Evolutionary conservation across 495 filamentous ascomycete genomes (phyloP), one percentile per base, ranked within the genome.

Genomic region (Chaetomium fimeti): DNA sequence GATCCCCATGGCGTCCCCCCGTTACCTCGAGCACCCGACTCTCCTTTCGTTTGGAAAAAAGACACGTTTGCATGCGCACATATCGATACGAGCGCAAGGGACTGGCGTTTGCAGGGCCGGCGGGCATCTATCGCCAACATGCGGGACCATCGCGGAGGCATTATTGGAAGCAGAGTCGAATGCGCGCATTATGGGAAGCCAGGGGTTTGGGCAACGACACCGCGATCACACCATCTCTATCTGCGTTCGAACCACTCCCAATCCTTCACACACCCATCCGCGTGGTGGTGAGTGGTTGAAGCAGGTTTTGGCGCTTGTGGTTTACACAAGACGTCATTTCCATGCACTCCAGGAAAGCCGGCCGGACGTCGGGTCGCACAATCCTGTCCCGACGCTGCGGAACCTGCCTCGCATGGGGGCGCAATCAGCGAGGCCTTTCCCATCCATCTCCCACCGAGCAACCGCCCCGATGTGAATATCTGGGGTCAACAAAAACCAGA

Each of bases 1-100:
- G 36, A 54, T 47, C 29, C n/a, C 28, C 32, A n/a, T n/a, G 40
- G 32, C 51, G 15, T 43, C 3, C 53, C 42, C 3, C 5, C 32
- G 16, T 32, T n/a, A 61, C 20, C 58, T 18, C 45, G 18, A 45
- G 7, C 45, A 36, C 27, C 47, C 47, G 18, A 15, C n/a, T 24
- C 5, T 1, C 7, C 24, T 11, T 28, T 9, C 29, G 11, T 63
- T 47, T 5, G 32, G 32, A 36, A 36, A 5, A 18, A 18, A 45
- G 55, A 53, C 62, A 64, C 54, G 62, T 63, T 63, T 63, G 52
- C 65, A 53, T 56, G 47, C 55, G 57, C 42, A 24, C 62, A 36
- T 24, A 52, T 40, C 61, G 42, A 22, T 12, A 42, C 43, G 27
- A 12, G 8, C 56, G 52, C 13, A 29, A 28, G 42, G 22, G 24